These are phyloP conservation scores for Candida jianshihensis DNA, from an alignment of 805 yeast species.

Conservation along the genomic window DNA sequence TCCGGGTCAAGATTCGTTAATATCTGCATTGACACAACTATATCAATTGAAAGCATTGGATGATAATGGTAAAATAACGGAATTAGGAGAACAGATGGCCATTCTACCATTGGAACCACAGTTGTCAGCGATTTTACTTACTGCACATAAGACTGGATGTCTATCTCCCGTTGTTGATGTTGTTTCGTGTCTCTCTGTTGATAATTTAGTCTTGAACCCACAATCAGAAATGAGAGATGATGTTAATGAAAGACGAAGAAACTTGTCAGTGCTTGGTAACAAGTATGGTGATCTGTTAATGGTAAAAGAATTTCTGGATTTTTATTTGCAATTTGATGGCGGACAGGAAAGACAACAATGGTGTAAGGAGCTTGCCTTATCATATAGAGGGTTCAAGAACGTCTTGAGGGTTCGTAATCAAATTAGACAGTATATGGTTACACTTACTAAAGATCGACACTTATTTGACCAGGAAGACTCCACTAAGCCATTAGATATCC, in stretches of 20 bases:
- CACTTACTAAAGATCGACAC: conserved; percentile 34
- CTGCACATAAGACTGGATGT: conserved; percentile 49
- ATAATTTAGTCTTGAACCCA: conserved; percentile 77
- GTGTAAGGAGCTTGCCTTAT: conserved; percentile 76
- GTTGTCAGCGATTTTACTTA: conserved; percentile 74
- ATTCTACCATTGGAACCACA: conserved; percentile 90
- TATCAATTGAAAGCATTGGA: conserved; percentile 75
- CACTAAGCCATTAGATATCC: conserved; percentile 37
- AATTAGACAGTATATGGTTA: conserved; percentile 57
- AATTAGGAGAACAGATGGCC: conserved; percentile 80
- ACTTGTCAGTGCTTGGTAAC: conserved; percentile 62
- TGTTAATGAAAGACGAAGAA: conserved; percentile 66
- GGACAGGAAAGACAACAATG: conserved; percentile 60
- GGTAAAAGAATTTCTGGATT: conserved; percentile 69
- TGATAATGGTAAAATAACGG: conserved; percentile 68
- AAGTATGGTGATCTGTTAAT: conserved; percentile 78
- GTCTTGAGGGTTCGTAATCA: conserved; percentile 73
- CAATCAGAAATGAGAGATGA: conserved; percentile 77
- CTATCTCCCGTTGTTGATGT: conserved; percentile 73
- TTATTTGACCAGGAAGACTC: conserved; percentile 20
- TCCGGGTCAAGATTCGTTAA: conserved; percentile 73
- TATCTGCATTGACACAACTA: conserved; percentile 71
- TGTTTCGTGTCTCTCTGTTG: conserved; percentile 89
- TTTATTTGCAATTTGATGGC: conserved; percentile 38
- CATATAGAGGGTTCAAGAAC: conserved; percentile 72